phyloP scores from a whole-genome alignment of 2,329 filamentous ascomycete genomes.

The Cercospora zeae-maydis region DNA sequence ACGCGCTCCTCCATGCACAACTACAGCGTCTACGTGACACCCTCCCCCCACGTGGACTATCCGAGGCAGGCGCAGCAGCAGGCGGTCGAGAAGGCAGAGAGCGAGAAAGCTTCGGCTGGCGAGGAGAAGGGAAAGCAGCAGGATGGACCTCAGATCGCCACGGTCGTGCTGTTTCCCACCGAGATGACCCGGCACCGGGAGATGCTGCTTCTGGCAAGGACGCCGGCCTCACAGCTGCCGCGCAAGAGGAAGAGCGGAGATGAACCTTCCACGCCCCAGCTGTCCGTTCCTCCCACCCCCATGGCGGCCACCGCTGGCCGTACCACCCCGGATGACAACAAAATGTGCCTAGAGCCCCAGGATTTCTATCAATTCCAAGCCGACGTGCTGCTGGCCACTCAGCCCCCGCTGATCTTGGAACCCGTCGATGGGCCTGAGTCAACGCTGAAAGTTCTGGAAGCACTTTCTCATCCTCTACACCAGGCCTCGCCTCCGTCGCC shows the following conservation, averaged over 20 bases:
- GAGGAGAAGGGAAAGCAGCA: constrained; percentile 43
- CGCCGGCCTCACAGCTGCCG: constrained; percentile 54
- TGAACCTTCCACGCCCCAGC: constrained; percentile 48
- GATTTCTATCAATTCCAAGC: constrained; percentile 74
- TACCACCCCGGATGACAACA: constrained; percentile 33
- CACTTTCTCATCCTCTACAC: constrained; percentile 73
- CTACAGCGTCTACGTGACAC: constrained; percentile 83
- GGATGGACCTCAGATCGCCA: constrained; percentile 60
- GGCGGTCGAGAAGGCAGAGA: constrained; percentile 45
- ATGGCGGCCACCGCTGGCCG: constrained; percentile 52
- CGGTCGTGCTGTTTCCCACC: constrained; percentile 82
- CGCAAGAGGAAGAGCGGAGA: constrained; percentile 42
- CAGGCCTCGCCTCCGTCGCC: constrained; percentile 72
- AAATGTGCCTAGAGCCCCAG: constrained; percentile 70
- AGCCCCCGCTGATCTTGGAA: constrained; percentile 71
- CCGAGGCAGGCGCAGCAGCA: constrained; percentile 42
- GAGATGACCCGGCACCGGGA: constrained; percentile 71
- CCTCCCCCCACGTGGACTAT: constrained; percentile 78
- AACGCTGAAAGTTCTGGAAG: constrained; percentile 67
- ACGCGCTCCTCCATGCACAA: constrained; percentile 84
- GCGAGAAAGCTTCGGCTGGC: constrained; percentile 28
- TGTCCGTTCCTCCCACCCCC: constrained; percentile 45
- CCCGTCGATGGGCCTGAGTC: constrained; percentile 67
- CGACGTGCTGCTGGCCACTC: constrained; percentile 68
- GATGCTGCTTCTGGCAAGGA: constrained; percentile 70